These are phyloP conservation scores for Blastobotrys indianensis DNA, from an alignment of 1,139 yeast genomes.

Conservation along the genomic window DNA sequence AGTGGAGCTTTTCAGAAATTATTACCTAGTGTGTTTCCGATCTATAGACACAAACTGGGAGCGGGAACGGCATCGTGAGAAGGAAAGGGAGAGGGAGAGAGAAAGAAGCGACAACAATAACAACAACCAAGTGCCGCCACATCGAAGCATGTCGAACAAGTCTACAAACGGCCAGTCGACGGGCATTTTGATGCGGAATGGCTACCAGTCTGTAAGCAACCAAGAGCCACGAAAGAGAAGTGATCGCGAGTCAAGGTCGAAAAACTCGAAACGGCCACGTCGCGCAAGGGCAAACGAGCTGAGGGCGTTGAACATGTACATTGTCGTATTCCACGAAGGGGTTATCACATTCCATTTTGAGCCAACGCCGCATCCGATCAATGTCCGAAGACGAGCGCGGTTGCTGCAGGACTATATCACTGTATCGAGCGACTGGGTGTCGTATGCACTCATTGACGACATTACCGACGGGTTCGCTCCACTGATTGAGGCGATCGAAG, in stretches of 20 bases:
- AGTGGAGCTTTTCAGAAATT: conserved; percentile 82
- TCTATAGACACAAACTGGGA: conserved; percentile 68
- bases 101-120: not conserved
- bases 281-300: conserved; percentile 6
- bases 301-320: conserved; percentile 76
- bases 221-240: conserved; percentile 2
- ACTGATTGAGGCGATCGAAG: conserved; percentile 75
- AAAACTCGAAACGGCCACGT: not conserved
- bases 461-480: conserved; percentile 94
- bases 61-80: conserved; percentile 2
- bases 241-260: not conserved
- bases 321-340: conserved; percentile 82
- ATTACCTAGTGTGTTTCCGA: conserved; percentile 88
- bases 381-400: conserved; percentile 85
- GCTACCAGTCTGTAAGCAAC: not conserved
- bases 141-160: not conserved
- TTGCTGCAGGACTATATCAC: conserved; percentile 83
- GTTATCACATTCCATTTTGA: conserved; percentile 80
- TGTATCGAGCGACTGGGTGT: conserved; percentile 88
- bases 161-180: not conserved
- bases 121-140: not conserved
- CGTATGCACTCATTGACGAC: conserved; percentile 90
- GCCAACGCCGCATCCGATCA: conserved; percentile 76
- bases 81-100: conserved; percentile 5
- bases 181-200: not conserved